These are phyloP conservation scores for Olyra latifolia DNA, from an alignment of 176 grass and related monocot genomes.

Conservation along the genomic window DNA sequence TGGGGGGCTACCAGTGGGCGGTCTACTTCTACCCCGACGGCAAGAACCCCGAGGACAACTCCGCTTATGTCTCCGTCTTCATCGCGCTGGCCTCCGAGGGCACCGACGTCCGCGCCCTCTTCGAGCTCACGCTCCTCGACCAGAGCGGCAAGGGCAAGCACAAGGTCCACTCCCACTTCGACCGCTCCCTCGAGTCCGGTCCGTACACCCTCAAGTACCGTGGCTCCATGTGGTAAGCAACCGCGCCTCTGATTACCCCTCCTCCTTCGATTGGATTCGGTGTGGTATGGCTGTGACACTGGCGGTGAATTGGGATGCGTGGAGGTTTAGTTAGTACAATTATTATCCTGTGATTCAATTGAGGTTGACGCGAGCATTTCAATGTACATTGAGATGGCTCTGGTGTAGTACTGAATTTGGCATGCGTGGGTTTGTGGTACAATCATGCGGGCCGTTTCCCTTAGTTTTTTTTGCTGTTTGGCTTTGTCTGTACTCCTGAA, in stretches of 20 bases:
- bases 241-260: neutral
- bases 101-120: constrained; percentile 63
- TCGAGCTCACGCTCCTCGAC: constrained; percentile 72
- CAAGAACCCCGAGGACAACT: constrained; percentile 67
- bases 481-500: neutral
- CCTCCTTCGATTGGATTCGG: neutral
- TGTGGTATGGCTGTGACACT: neutral
- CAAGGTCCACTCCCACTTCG: constrained; percentile 88
- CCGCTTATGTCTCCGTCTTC: constrained; percentile 66
- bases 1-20: constrained; percentile 65
- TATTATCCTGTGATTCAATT: neutral
- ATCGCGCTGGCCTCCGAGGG: constrained; percentile 70
- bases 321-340: neutral
- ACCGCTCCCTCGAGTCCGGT: constrained; percentile 73
- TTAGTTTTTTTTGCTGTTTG: neutral
- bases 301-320: neutral
- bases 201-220: constrained; percentile 92
- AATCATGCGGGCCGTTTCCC: neutral
- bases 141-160: constrained; percentile 84
- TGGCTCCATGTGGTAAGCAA: constrained; percentile 84
- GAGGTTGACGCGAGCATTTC: neutral
- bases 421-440: neutral
- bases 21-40: constrained; percentile 88
- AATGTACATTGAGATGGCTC: neutral
- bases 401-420: neutral